These are phyloP conservation scores for Metschnikowia bowlesiae DNA, from an alignment of 805 yeast species.

Conservation along the genomic window DNA sequence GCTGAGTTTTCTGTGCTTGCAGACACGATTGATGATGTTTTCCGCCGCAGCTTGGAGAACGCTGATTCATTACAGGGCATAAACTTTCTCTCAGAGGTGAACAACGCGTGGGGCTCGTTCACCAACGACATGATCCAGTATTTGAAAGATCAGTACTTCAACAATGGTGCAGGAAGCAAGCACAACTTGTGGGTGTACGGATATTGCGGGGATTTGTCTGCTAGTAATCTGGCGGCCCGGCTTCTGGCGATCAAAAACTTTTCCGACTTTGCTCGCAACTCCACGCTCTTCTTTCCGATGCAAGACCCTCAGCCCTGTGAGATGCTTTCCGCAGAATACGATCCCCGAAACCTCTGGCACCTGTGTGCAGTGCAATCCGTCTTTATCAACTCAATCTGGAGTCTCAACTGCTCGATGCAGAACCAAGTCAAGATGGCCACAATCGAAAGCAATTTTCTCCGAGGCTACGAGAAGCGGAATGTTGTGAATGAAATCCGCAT, in stretches of 20 bases:
- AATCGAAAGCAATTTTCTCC: conserved; percentile 40
- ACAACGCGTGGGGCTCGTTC: conserved; percentile 84
- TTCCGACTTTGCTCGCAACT: conserved; percentile 41
- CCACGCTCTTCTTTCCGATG: conserved; percentile 59
- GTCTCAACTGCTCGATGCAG: conserved; percentile 34
- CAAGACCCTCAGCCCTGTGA: conserved; percentile 10
- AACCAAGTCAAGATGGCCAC: conserved; percentile 37
- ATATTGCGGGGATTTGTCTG: not conserved
- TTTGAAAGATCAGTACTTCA: conserved; percentile 65
- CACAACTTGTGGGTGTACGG: conserved; percentile 33
- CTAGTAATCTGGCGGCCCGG: conserved; percentile 15
- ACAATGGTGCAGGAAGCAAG: conserved; percentile 31
- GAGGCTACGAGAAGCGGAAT: conserved; percentile 41
- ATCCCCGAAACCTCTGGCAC: conserved; percentile 41
- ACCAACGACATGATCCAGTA: conserved; percentile 47
- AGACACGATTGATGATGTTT: conserved; percentile 41
- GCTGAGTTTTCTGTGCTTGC: conserved; percentile 47
- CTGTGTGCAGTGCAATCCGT: conserved; percentile 25
- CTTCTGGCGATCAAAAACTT: conserved; percentile 42
- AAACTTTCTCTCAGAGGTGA: conserved; percentile 64
- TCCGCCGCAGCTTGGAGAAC: conserved; percentile 64
- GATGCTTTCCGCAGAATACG: conserved; percentile 6
- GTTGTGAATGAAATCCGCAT: conserved; percentile 39
- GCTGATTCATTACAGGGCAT: conserved; percentile 74
- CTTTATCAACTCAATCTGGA: conserved; percentile 42